Conservation (phyloP, 345 rosid species). For the Corchorus capsularis region DNA sequence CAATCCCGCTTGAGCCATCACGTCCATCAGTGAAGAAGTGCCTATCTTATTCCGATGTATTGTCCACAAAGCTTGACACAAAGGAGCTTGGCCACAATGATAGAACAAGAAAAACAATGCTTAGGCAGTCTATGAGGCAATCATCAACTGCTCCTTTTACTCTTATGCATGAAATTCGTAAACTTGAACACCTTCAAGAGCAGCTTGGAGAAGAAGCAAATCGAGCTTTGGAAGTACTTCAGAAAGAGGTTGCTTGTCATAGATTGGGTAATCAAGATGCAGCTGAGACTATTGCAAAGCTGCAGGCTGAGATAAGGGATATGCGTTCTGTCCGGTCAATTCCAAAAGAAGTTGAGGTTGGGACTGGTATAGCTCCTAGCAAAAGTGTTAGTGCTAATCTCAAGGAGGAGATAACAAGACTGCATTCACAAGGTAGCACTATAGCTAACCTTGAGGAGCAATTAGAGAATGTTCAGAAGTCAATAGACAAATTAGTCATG, state of each 20-base stretch:
- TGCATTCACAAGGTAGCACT: conserved; percentile 94
- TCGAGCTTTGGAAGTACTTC: conserved; percentile 91
- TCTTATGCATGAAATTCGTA: conserved; percentile 97
- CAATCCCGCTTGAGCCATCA: conserved; percentile 55
- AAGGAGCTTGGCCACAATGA: conserved; percentile 53
- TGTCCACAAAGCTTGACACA: conserved; percentile 53
- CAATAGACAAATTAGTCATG: conserved; percentile 94
- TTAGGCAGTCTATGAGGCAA: conserved; percentile 90
- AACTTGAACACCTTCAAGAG: conserved; percentile 98
- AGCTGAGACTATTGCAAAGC: conserved; percentile 95
- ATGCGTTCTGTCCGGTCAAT: conserved; percentile 69
- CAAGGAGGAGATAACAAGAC: conserved; percentile 98
- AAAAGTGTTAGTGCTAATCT: conserved; percentile 93
- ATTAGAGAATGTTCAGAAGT: conserved; percentile 94
- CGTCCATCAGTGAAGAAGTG: conserved; percentile 80
- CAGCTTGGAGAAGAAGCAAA: conserved; percentile 97
- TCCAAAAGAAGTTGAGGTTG: conserved; percentile 61
- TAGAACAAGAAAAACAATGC: conserved; percentile 56
- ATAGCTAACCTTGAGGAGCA: conserved; percentile 96
- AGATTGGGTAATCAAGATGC: conserved; percentile 99
- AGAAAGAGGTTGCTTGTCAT: conserved; percentile 97
- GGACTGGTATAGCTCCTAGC: conserved; percentile 58
- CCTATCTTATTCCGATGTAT: conserved; percentile 74
- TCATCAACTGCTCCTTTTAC: conserved; percentile 96
- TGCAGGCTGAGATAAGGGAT: conserved; percentile 94